A percentile compares a stretch with the other conserved stretches of the same genome.
Conservation (phyloP, 1,284 basidiomycete genomes). For the Ganoderma resinaceum region DNA sequence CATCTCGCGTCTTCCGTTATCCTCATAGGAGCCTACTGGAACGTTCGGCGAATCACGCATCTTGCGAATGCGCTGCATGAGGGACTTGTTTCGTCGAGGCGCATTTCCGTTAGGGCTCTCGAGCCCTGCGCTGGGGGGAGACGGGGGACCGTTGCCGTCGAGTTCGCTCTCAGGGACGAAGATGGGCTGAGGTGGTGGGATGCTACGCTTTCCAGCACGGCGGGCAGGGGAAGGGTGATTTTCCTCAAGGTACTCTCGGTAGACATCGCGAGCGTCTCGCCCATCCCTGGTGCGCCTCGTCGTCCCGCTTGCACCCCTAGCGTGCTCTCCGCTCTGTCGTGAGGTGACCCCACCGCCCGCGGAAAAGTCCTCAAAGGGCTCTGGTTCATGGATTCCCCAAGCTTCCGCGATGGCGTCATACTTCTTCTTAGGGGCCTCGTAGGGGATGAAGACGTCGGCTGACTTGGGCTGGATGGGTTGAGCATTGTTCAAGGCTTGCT, state of each 20-base stretch:
- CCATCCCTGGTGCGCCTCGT: conserved; percentile 35
- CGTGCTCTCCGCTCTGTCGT: conserved; percentile 44
- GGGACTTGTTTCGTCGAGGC: conserved; percentile 77
- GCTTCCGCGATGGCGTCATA: conserved; percentile 85
- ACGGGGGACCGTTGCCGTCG: conserved; percentile 43
- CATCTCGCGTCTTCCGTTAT: conserved; percentile 46
- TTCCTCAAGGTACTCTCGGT: conserved; percentile 49
- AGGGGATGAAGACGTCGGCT: conserved; percentile 55
- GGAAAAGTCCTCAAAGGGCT: conserved; percentile 87
- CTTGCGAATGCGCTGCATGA: conserved; percentile 85
- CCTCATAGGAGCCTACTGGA: conserved; percentile 59
- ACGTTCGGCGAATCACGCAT: conserved; percentile 85
- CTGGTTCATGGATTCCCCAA: conserved; percentile 88
- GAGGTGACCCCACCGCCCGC: conserved; percentile 64
- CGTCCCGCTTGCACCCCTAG: conserved; percentile 26
- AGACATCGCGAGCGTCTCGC: conserved; percentile 52
- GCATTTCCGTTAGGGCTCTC: conserved; percentile 44
- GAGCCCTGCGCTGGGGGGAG: conserved; percentile 40
- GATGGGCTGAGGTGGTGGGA: conserved; percentile 84
- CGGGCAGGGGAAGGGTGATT: conserved; percentile 38
- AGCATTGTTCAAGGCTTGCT: conserved; percentile 41
- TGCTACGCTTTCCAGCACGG: conserved; percentile 39
- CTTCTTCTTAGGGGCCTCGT: conserved; percentile 76
- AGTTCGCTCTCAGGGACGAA: conserved; percentile 62
- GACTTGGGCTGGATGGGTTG: conserved; percentile 43